Percentiles rank a stretch among this genome's conserved stretches.
phyloP scores from a whole-genome alignment of 306 rosid genomes.

The Trifolium repens region DNA sequence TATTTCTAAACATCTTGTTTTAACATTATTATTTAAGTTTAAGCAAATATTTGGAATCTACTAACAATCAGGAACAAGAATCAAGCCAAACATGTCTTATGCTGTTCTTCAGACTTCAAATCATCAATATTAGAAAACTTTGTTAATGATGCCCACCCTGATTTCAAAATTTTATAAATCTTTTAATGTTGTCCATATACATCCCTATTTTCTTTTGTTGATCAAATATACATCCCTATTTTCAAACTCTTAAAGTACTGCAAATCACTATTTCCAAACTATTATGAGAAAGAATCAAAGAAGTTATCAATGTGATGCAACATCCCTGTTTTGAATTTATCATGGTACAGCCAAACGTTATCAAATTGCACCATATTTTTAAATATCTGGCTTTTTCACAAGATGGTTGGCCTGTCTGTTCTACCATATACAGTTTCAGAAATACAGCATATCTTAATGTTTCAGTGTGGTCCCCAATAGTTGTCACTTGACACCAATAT shows the following conservation, averaged over 20 bases:
- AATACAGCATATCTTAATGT: conserved; percentile 9
- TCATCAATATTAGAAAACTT: neutral
- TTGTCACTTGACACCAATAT: conserved; percentile 1
- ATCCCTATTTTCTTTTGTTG: conserved; percentile 11
- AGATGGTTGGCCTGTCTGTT: neutral
- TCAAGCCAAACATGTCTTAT: neutral
- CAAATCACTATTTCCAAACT: conserved; percentile 6
- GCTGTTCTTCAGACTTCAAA: conserved; percentile 19
- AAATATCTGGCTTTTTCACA: conserved; percentile 8
- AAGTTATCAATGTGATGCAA: conserved; percentile 18
- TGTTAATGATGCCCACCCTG: conserved; percentile 1
- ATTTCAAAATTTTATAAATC: conserved; percentile 23
- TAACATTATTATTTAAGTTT: conserved; percentile 1
- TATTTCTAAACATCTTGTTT: conserved; percentile 20
- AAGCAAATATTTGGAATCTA: conserved; percentile 29
- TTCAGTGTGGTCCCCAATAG: conserved; percentile 7
- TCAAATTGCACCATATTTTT: conserved; percentile 8
- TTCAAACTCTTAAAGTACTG: conserved; percentile 17
- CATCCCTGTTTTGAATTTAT: neutral
- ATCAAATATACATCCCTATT: neutral
- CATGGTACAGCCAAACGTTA: neutral
- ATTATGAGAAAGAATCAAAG: neutral
- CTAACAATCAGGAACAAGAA: conserved; percentile 31
- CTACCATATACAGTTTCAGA: conserved; percentile 14
- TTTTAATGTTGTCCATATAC: neutral